Base-by-base conservation (phyloP, 352 stramenopile genomes). In the Pythium folliculosum region DNA sequence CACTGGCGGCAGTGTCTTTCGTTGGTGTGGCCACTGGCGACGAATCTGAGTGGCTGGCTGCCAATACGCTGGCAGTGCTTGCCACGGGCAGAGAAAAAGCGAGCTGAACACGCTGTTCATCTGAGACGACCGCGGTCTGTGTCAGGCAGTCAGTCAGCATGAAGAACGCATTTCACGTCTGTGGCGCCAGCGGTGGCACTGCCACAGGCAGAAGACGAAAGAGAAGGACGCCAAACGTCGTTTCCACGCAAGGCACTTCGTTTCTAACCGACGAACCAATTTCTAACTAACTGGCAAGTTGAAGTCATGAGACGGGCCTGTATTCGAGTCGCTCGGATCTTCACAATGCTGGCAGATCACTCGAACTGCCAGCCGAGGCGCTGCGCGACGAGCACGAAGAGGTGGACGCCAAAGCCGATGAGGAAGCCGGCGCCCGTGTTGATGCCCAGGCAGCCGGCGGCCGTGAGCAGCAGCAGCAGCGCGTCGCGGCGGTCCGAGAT, bases 401-500 rank as follows among this genome's bases (percentile, higher is more conserved):
- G 14, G 63, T 73, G 71, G 23, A 63, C 53, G 21, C 52, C 63
- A 43, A 67, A 72, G 63, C 72, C 72, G 54, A 78, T 53, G 51
- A 76, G 55, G 49, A 78, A 78, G 44, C 68, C 72, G 0, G 65
- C 68, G 50, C 72, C 72, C 2, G 72, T 78, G 57, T 78, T 72
- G 52, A 78, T 52, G 3, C 68, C 72, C 6, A 78, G 62, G 14
- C 65, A 74, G 45, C 67, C 65, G 27, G 56, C 65, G 30, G 72
- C 69, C 6, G 72, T 78, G 50, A 78, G 47, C 37, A 78, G 50
- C 53, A 76, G 30, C 25, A 78, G 55, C 27, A 76, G 64, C 56
- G 63, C 62, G 27, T 75, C 60, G 14, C 71, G 65, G 19, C 53
- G 54, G 59, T 76, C 56, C 21, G 56, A 37, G 40, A 66, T 69